These are phyloP conservation scores for Termitomyces sp. DNA, from an alignment of 768 basidiomycete genomes.

Conservation along the genomic window DNA sequence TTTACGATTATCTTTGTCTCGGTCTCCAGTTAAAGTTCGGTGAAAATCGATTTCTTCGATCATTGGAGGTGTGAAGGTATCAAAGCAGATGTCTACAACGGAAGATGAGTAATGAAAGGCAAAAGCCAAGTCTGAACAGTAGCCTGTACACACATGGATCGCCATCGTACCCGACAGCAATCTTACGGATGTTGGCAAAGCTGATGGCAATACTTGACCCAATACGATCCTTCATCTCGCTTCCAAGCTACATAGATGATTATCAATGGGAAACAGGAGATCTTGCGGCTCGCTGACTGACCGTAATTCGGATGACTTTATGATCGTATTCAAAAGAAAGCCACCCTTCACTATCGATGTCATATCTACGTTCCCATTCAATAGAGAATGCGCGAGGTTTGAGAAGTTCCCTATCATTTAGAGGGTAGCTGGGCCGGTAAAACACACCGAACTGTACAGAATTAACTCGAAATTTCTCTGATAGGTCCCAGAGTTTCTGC, in stretches of 20 bases:
- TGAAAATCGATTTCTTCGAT: constrained; percentile 59
- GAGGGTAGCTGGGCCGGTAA: constrained; percentile 33
- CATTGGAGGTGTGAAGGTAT: constrained; percentile 57
- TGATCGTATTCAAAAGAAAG: constrained; percentile 64
- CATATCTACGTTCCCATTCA: constrained; percentile 60
- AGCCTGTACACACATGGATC: constrained; percentile 49
- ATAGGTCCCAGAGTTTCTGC: constrained; percentile 35
- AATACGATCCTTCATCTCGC: constrained; percentile 42
- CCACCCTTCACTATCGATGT: constrained; percentile 39
- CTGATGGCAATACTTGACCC: constrained; percentile 48
- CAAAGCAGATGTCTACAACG: constrained; percentile 58
- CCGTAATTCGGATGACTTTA: constrained; percentile 58
- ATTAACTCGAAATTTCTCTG: constrained; percentile 48
- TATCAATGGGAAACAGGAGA: background rate
- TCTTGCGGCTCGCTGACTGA: constrained; percentile 20
- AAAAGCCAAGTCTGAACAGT: background rate
- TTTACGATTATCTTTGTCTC: constrained; percentile 31
- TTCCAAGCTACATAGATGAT: constrained; percentile 48
- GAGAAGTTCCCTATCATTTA: constrained; percentile 20
- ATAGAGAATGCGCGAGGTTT: constrained; percentile 54
- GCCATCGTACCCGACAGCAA: constrained; percentile 59
- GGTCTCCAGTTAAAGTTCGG: constrained; percentile 38
- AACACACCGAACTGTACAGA: constrained; percentile 64
- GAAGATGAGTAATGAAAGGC: constrained; percentile 3
- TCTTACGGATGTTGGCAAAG: constrained; percentile 52